A percentile compares a stretch with the other conserved stretches of the same genome.
These are phyloP conservation scores for Dictyostelium intermedium DNA, from an alignment of 78 protist species.

Conservation along the genomic window DNA sequence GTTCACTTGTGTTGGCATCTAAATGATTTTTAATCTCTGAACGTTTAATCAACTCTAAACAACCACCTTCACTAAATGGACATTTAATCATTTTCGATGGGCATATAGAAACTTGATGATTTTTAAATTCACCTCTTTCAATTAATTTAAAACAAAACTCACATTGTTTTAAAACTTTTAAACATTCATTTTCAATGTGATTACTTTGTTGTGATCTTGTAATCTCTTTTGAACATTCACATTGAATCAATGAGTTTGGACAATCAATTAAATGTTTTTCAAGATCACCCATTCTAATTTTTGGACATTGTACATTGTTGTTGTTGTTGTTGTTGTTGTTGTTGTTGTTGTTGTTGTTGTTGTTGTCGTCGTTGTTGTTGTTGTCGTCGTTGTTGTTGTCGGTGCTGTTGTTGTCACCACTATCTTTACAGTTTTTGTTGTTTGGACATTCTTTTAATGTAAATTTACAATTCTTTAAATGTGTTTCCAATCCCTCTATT, in stretches of 20 bases:
- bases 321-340: background rate
- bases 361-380: background rate
- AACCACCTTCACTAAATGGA: background rate
- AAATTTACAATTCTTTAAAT: conserved; percentile 1
- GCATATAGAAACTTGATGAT: background rate
- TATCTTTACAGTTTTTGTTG: background rate
- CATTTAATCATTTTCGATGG: background rate
- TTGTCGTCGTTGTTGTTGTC: background rate
- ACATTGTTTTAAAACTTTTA: background rate
- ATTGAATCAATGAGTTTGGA: background rate
- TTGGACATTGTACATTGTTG: background rate
- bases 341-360: background rate
- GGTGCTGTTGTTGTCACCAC: background rate
- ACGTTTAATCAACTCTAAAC: background rate
- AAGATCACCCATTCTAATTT: background rate
- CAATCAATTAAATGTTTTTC: background rate
- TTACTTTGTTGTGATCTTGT: background rate
- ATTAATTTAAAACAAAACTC: background rate
- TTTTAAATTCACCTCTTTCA: background rate
- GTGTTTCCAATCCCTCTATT: background rate
- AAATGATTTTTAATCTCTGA: background rate
- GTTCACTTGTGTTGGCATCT: background rate
- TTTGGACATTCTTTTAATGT: background rate
- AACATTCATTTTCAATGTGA: background rate
- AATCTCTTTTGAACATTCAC: background rate